Evolutionary conservation across 2,329 filamentous ascomycete genomes (phyloP).

Genomic region (Tetracladium maxilliforme): DNA sequence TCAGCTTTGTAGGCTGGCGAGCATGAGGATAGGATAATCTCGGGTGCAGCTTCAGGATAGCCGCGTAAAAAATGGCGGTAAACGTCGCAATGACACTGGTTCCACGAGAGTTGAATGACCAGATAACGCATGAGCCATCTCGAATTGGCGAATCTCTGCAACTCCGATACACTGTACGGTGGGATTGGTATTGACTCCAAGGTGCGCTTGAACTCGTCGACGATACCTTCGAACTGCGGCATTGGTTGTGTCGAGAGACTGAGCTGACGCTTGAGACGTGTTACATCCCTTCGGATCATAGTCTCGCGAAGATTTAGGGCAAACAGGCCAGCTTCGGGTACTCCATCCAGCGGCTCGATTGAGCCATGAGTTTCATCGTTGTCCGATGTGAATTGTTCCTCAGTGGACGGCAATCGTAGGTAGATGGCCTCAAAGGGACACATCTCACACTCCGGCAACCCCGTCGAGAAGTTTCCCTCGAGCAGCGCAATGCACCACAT

Average conservation of each 20-base stretch:
- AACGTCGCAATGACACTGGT: constrained; percentile 26
- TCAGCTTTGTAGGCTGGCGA: too few species aligned
- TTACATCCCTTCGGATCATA: constrained; percentile 4
- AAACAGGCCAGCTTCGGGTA: too few species aligned
- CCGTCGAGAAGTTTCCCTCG: constrained; percentile 24
- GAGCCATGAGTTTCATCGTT: too few species aligned
- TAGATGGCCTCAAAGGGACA: constrained; percentile 25
- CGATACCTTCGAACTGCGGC: constrained; percentile 3
- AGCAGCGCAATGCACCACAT: constrained; percentile 29
- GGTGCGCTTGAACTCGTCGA: constrained; percentile 5
- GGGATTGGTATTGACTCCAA: too few species aligned
- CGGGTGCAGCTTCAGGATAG: constrained; percentile 23
- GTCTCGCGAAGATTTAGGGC: neutral
- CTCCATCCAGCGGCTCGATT: too few species aligned
- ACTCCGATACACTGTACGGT: too few species aligned
- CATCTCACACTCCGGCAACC: constrained; percentile 27
- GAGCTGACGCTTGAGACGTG: constrained; percentile 6
- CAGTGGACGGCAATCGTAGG: constrained; percentile 24
- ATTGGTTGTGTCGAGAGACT: too few species aligned
- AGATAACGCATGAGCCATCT: constrained; percentile 10
- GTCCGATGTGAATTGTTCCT: constrained; percentile 22
- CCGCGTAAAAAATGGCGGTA: constrained; percentile 25
- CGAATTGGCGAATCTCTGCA: too few species aligned
- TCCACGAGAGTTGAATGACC: constrained; percentile 21
- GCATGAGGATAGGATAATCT: constrained; percentile 12